A percentile compares a stretch with the other conserved stretches of the same genome.
Conservation (phyloP, 202 grass and related monocot species). For the Bolboschoenoplectus hybrid region DNA sequence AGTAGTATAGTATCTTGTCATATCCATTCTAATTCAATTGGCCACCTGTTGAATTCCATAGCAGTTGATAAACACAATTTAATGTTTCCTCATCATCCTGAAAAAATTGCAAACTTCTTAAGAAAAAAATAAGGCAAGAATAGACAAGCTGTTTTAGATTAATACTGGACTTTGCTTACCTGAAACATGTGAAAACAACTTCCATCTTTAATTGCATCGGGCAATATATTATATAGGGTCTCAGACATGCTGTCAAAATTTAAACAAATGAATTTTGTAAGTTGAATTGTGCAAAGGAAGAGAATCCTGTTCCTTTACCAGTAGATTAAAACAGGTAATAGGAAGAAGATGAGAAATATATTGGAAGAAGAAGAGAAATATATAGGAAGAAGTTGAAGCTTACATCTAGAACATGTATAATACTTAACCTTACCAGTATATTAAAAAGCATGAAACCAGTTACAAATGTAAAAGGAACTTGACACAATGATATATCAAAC, state of each 20-base stretch:
- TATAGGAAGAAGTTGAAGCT: neutral
- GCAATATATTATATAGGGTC: slow-evolving; percentile 5
- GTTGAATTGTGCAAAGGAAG: slow-evolving; percentile 6
- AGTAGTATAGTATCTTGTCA: neutral
- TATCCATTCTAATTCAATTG: neutral
- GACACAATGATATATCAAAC: neutral
- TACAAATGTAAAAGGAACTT: neutral
- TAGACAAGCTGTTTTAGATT: neutral
- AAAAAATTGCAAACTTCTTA: neutral
- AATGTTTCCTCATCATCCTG: neutral
- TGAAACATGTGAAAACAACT: neutral
- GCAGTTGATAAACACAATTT: neutral
- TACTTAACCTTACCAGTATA: neutral
- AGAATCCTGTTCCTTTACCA: neutral
- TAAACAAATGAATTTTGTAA: slow-evolving; percentile 22
- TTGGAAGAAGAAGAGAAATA: too few species aligned
- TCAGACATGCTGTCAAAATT: neutral
- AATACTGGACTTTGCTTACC: neutral
- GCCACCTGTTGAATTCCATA: neutral
- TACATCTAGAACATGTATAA: neutral
- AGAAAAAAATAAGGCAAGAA: neutral
- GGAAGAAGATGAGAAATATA: neutral
- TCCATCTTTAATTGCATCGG: slow-evolving; percentile 22
- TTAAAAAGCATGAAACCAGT: neutral
- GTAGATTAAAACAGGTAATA: neutral